These are phyloP conservation scores for Chiua virens DNA, from an alignment of 768 basidiomycete species.

Conservation along the genomic window DNA sequence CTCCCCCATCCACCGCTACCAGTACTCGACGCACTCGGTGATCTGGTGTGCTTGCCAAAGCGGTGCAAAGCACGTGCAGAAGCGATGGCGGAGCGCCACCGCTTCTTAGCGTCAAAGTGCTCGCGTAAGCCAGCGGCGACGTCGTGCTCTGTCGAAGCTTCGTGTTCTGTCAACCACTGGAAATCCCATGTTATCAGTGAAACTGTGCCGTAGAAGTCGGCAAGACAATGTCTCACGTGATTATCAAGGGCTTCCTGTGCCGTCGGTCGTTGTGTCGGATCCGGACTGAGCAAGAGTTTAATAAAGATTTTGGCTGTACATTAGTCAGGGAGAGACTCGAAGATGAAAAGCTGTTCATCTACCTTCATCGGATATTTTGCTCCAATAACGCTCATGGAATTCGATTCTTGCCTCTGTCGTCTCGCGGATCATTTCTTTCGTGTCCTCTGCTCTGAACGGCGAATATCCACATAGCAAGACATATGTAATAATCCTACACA, in stretches of 20 bases:
- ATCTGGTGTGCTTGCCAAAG: conserved; percentile 27
- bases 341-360: neutral
- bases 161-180: conserved; percentile 74
- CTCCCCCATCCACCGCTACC: conserved; percentile 40
- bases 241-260: conserved; percentile 69
- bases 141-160: conserved; percentile 70
- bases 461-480: conserved; percentile 94
- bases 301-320: conserved; percentile 82
- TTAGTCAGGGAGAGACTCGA: neutral
- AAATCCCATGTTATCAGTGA: neutral
- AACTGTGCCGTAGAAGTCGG: neutral
- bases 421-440: conserved; percentile 72
- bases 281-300: conserved; percentile 61
- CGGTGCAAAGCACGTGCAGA: conserved; percentile 43
- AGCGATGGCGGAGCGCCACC: conserved; percentile 72
- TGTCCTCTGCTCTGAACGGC: conserved; percentile 87
- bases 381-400: conserved; percentile 95
- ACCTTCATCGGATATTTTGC: conserved; percentile 82
- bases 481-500: conserved; percentile 83
- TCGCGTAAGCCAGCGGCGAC: conserved; percentile 71
- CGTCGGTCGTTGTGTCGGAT: conserved; percentile 71
- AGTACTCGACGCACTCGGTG: conserved; percentile 27
- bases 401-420: conserved; percentile 83
- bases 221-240: conserved; percentile 44
- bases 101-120: conserved; percentile 74